Evolutionary conservation across 352 stramenopile species (phyloP).

Genomic region (Phytophthora sansomeana): DNA sequence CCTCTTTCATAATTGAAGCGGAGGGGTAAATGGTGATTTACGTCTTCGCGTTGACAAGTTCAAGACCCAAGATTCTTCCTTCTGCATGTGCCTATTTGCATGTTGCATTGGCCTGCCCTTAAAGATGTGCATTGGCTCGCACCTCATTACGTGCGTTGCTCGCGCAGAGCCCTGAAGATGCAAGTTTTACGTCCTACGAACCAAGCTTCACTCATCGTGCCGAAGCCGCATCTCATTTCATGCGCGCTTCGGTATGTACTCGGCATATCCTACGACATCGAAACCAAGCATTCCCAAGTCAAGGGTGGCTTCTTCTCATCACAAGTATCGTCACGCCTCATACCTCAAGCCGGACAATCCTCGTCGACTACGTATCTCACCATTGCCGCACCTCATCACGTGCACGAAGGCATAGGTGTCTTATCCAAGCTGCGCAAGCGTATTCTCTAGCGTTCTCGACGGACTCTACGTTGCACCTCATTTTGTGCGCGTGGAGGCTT

Average conservation of each 20-base stretch:
- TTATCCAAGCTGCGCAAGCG: too few species aligned
- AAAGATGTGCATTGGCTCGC: slow-evolving; percentile 13
- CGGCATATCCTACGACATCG: too few species aligned
- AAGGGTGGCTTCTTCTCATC: slow-evolving; percentile 4
- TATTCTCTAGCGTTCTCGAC: too few species aligned
- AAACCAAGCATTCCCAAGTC: slow-evolving; percentile 16
- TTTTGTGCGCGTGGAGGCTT: too few species aligned
- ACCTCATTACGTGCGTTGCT: slow-evolving; percentile 30
- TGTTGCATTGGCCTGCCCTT: not conserved
- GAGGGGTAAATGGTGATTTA: slow-evolving; percentile 18
- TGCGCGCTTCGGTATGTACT: slow-evolving; percentile 3
- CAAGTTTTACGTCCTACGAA: not conserved
- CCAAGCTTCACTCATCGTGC: not conserved
- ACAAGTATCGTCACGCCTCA: slow-evolving; percentile 13
- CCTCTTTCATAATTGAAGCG: slow-evolving; percentile 9
- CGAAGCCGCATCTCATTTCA: slow-evolving; percentile 30
- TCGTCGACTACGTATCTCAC: not conserved
- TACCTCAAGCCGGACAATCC: not conserved
- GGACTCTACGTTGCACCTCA: slow-evolving; percentile 22
- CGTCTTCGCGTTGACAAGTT: slow-evolving; percentile 2
- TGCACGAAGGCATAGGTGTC: slow-evolving; percentile 10
- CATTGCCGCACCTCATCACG: slow-evolving; percentile 36
- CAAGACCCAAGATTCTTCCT: slow-evolving; percentile 24
- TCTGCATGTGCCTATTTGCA: slow-evolving; percentile 10
- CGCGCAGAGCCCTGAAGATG: not conserved